Evolutionary conservation across 2,329 filamentous ascomycete genomes (phyloP).

Genomic region (Dactylellina parvicollis): DNA sequence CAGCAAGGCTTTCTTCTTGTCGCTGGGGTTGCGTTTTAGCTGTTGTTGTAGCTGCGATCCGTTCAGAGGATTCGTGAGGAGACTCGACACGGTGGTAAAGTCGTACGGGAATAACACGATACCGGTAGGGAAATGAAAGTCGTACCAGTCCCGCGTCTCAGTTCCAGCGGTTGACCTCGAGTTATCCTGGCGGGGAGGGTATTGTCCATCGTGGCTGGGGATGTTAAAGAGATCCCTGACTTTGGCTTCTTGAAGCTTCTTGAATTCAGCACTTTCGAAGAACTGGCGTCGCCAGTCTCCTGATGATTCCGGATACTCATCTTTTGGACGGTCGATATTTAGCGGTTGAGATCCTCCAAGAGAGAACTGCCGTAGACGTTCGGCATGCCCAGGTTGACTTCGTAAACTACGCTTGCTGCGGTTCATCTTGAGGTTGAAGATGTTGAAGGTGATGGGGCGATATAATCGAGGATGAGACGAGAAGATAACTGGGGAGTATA

Average conservation of each 20-base stretch:
- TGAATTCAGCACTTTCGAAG: constrained; percentile 28
- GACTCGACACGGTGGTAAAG: constrained; percentile 11
- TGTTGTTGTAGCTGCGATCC: neutral
- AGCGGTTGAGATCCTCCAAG: neutral
- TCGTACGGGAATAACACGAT: constrained; percentile 39
- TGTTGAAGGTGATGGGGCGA: neutral
- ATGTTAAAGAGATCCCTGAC: constrained; percentile 45
- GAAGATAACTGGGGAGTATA: too few relatives aligned
- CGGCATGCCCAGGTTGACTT: neutral
- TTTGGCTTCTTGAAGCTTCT: constrained; percentile 23
- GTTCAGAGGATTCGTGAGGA: neutral
- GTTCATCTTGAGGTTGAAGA: neutral
- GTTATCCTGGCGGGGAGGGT: constrained; percentile 32
- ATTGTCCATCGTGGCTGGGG: constrained; percentile 4
- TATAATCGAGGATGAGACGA: too few relatives aligned
- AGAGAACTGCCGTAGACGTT: neutral
- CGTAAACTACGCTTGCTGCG: neutral
- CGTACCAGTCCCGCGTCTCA: constrained; percentile 46
- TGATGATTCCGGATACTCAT: constrained; percentile 1
- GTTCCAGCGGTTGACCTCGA: neutral
- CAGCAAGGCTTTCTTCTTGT: constrained; percentile 10
- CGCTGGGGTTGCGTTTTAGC: constrained; percentile 19
- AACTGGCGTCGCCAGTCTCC: constrained; percentile 30
- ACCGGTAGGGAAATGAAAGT: constrained; percentile 45
- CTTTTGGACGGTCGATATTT: neutral